Percentiles rank a stretch among this genome's conserved stretches.
Evolutionary conservation across 106 monocot species (phyloP).

Genomic region (Dendrobium chrysotoxum): DNA sequence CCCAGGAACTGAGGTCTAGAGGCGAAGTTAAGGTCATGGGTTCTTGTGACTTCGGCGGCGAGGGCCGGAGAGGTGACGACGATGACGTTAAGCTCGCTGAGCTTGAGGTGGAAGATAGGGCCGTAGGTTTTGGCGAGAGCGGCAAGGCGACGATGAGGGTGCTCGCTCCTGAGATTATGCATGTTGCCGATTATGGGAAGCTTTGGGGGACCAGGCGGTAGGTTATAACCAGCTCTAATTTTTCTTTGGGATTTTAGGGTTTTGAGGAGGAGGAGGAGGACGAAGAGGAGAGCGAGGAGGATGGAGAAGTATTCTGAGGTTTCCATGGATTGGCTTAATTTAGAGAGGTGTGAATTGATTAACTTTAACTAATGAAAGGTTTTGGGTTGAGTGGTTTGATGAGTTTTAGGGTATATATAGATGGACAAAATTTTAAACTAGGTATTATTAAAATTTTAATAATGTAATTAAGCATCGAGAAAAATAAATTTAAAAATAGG

Average conservation of each 20-base stretch:
- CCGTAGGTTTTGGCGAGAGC: conserved; percentile 12
- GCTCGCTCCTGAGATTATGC: conserved; percentile 8
- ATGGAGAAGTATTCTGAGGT: background rate
- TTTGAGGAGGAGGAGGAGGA: background rate
- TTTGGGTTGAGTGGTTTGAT: no score
- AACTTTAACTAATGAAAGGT: no score
- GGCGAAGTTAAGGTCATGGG: conserved; percentile 26
- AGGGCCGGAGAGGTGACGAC: conserved; percentile 17
- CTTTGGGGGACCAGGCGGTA: conserved; percentile 17
- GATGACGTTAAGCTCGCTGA: conserved; percentile 19
- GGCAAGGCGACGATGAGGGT: conserved; percentile 13
- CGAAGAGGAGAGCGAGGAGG: background rate
- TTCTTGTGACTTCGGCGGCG: conserved; percentile 17
- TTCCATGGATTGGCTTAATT: background rate
- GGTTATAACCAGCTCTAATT: background rate
- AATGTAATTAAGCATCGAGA: no score
- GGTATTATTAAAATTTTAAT: no score
- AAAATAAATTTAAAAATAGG: no score
- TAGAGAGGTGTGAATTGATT: no score
- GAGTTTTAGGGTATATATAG: no score
- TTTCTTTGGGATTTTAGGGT: background rate
- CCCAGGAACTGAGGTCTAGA: conserved; percentile 1
- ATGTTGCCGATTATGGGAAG: conserved; percentile 31
- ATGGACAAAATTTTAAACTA: no score
- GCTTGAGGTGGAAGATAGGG: conserved; percentile 25